phyloP scores from a whole-genome alignment of 345 rosid species.

The Clausena lansium region DNA sequence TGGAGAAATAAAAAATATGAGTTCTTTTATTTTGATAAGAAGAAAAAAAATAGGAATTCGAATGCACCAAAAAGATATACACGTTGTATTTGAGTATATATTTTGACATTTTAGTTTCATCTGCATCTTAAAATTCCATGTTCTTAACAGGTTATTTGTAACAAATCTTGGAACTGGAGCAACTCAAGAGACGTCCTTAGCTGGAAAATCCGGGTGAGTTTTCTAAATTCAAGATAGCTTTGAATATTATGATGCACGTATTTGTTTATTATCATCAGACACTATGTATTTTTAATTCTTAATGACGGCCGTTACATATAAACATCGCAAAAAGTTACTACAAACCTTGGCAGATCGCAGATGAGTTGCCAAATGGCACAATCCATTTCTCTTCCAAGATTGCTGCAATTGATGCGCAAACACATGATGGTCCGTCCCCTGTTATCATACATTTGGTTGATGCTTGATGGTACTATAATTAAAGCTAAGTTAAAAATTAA shows the following conservation, averaged over 20 bases:
- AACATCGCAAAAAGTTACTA: slow-evolving; percentile 28
- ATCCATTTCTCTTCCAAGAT: slow-evolving; percentile 38
- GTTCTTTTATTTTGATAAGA: too few relatives aligned
- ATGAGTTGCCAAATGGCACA: slow-evolving; percentile 28
- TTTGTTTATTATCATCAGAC: neutral
- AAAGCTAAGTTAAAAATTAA: slow-evolving; percentile 28
- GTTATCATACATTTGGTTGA: slow-evolving; percentile 23
- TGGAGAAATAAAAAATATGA: too few relatives aligned
- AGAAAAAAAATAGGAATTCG: too few relatives aligned
- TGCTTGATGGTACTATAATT: slow-evolving; percentile 33
- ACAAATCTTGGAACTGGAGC: slow-evolving; percentile 29
- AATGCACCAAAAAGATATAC: too few relatives aligned
- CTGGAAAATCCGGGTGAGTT: slow-evolving; percentile 1
- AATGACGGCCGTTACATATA: neutral
- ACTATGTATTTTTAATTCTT: neutral
- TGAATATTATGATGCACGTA: too few relatives aligned
- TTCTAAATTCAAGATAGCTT: neutral
- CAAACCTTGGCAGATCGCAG: slow-evolving; percentile 33
- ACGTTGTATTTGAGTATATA: too few relatives aligned
- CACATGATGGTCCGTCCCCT: slow-evolving; percentile 6
- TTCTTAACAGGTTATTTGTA: slow-evolving; percentile 11
- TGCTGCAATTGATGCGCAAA: slow-evolving; percentile 18
- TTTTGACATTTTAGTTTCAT: too few relatives aligned
- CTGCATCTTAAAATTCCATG: too few relatives aligned
- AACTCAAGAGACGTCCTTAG: slow-evolving; percentile 2